phyloP scores from a whole-genome alignment of 2,329 filamentous ascomycete species.

The Pseudocercospora ulei region DNA sequence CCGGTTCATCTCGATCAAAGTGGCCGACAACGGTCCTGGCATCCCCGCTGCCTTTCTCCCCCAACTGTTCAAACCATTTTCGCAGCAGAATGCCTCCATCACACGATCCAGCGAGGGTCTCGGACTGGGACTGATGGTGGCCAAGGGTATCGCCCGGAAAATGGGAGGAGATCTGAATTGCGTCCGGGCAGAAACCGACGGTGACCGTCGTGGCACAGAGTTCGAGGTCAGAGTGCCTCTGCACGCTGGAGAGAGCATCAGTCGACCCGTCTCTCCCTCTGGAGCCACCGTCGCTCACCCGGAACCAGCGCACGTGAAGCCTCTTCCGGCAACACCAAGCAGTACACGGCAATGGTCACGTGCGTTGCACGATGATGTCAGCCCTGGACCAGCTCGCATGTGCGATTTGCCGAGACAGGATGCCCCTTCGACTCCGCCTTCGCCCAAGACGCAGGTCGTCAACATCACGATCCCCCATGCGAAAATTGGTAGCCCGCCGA shows the following conservation, averaged over 20 bases:
- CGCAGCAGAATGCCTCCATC: conserved; percentile 57
- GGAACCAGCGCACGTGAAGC: conserved; percentile 15
- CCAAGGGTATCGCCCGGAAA: conserved; percentile 59
- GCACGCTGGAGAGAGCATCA: conserved; percentile 44
- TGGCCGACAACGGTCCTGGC: conserved; percentile 58
- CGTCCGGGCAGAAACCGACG: conserved; percentile 52
- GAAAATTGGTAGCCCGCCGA: conserved; percentile 3
- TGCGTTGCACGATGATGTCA: conserved; percentile 25
- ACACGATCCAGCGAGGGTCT: conserved; percentile 59
- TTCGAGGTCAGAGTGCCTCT: conserved; percentile 60
- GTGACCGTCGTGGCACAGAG: conserved; percentile 53
- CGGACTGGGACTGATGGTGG: conserved; percentile 60
- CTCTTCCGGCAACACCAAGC: conserved; percentile 15
- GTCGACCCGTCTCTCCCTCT: conserved; percentile 45
- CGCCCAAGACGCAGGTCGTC: conserved; percentile 15
- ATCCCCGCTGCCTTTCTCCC: conserved; percentile 58
- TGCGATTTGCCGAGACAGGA: background rate
- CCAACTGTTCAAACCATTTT: conserved; percentile 60
- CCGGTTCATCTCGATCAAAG: conserved; percentile 51
- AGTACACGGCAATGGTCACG: conserved; percentile 25
- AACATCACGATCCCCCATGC: conserved; percentile 10
- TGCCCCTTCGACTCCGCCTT: conserved; percentile 18
- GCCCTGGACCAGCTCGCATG: conserved; percentile 6
- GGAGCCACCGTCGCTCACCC: conserved; percentile 21
- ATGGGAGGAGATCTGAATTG: conserved; percentile 59